phyloP scores from a whole-genome alignment of 2,329 filamentous ascomycete species.

The Cercospora sp. region DNA sequence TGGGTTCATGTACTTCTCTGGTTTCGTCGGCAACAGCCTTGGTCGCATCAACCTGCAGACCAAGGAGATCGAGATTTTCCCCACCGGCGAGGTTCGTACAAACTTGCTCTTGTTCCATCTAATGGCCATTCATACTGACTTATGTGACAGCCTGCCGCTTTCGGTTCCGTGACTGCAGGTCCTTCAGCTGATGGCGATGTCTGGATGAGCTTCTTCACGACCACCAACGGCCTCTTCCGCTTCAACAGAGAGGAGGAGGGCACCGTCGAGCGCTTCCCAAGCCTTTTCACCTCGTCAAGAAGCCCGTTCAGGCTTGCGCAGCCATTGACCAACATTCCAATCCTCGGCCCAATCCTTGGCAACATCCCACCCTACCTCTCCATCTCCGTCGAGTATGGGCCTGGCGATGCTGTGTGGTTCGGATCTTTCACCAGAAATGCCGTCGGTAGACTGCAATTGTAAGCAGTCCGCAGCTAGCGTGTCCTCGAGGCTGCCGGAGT shows the following conservation, averaged over 20 bases:
- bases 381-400: constrained; percentile 23
- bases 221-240: constrained; percentile 16
- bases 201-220: constrained; percentile 26
- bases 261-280: constrained; percentile 19
- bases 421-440: constrained; percentile 11
- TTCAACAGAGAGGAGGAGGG: constrained; percentile 14
- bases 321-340: not conserved
- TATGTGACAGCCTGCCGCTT: constrained; percentile 8
- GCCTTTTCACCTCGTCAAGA: constrained; percentile 3
- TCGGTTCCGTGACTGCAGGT: constrained; percentile 23
- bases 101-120: not conserved
- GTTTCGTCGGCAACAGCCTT: constrained; percentile 27
- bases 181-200: constrained; percentile 26
- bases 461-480: not conserved
- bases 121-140: not conserved
- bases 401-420: constrained; percentile 20
- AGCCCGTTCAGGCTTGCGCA: not conserved
- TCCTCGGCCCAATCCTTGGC: constrained; percentile 12
- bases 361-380: constrained; percentile 22
- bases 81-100: constrained; percentile 10
- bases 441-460: constrained; percentile 10
- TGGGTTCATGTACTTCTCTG: constrained; percentile 29
- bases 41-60: constrained; percentile 28
- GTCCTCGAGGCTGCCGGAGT: too few relatives aligned
- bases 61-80: constrained; percentile 25